Conservation (phyloP, 371 early-diverging fungal species). For the Mucor mucedo region DNA sequence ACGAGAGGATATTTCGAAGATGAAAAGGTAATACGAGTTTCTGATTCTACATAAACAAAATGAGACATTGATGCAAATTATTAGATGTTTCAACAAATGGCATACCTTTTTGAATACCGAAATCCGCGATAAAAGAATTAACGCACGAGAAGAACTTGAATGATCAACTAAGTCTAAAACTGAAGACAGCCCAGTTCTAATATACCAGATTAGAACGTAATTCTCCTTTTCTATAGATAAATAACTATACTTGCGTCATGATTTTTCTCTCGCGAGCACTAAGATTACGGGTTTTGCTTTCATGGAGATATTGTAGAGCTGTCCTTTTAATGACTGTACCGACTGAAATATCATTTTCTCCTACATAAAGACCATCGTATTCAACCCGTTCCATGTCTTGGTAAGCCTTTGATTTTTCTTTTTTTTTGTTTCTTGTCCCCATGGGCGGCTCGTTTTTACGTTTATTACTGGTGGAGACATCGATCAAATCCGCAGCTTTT, state of each 20-base stretch:
- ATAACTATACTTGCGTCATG: conserved; percentile 13
- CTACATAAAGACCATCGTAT: conserved; percentile 17
- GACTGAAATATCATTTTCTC: conserved; percentile 14
- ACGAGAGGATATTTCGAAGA: too few species aligned
- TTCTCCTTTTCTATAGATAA: conserved; percentile 15
- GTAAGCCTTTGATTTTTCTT: conserved; percentile 9
- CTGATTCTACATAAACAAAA: too few species aligned
- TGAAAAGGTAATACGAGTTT: too few species aligned
- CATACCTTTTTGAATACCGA: too few species aligned
- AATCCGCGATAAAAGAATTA: too few species aligned
- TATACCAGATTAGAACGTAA: conserved; percentile 17
- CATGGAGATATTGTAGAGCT: conserved; percentile 12
- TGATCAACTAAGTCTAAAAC: conserved; percentile 20
- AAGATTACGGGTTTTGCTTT: conserved; percentile 13
- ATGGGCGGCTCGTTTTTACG: conserved; percentile 3
- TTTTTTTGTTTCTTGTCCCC: conserved; percentile 10
- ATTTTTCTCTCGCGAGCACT: conserved; percentile 16
- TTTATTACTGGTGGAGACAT: conserved; percentile 3
- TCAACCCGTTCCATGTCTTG: conserved; percentile 13
- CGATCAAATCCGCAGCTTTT: conserved; percentile 9
- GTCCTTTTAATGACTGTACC: conserved; percentile 15
- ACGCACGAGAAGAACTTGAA: too few species aligned
- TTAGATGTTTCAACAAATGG: too few species aligned
- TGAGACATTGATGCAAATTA: too few species aligned
- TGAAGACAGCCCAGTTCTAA: conserved; percentile 16